These are phyloP conservation scores for Scortechinia acanthostroma DNA, from an alignment of 2,329 filamentous ascomycete species.

Conservation along the genomic window DNA sequence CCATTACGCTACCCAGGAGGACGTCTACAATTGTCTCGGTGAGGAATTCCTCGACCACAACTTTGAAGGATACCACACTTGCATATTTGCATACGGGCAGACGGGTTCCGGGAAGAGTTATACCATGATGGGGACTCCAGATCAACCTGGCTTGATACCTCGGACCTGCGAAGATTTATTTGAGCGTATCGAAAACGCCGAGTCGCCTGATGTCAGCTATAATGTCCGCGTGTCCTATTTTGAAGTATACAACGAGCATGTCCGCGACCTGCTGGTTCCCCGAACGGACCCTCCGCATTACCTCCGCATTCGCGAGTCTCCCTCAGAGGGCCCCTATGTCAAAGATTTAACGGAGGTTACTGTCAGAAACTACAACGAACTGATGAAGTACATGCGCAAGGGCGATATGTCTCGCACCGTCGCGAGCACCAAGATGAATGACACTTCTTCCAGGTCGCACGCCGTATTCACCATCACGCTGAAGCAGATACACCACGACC, in stretches of 20 bases:
- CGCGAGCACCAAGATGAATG: conserved; percentile 98
- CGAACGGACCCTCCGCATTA: conserved; percentile 75
- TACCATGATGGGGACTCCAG: conserved; percentile 88
- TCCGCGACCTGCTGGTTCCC: conserved; percentile 83
- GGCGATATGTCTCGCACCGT: conserved; percentile 83
- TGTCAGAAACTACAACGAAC: conserved; percentile 78
- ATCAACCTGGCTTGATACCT: conserved; percentile 85
- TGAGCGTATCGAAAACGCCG: conserved; percentile 74
- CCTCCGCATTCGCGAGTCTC: conserved; percentile 93
- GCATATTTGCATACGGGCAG: conserved; percentile 97
- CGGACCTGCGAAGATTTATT: conserved; percentile 94
- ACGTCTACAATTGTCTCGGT: conserved; percentile 87
- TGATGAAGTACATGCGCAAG: conserved; percentile 81
- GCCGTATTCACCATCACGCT: conserved; percentile 97
- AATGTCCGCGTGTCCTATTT: conserved; percentile 97
- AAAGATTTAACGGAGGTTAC: conserved; percentile 92
- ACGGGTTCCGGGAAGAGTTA: conserved; percentile 97
- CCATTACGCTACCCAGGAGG: conserved; percentile 86
- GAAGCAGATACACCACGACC: conserved; percentile 95
- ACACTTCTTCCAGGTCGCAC: conserved; percentile 91
- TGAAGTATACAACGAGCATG: conserved; percentile 98
- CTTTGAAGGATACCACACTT: conserved; percentile 98
- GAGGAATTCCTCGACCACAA: conserved; percentile 98
- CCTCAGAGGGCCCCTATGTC: conserved; percentile 89
- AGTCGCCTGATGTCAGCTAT: conserved; percentile 84